Base-by-base conservation (phyloP, 1,139 yeast genomes). In the Debaryomyces coudertii region DNA sequence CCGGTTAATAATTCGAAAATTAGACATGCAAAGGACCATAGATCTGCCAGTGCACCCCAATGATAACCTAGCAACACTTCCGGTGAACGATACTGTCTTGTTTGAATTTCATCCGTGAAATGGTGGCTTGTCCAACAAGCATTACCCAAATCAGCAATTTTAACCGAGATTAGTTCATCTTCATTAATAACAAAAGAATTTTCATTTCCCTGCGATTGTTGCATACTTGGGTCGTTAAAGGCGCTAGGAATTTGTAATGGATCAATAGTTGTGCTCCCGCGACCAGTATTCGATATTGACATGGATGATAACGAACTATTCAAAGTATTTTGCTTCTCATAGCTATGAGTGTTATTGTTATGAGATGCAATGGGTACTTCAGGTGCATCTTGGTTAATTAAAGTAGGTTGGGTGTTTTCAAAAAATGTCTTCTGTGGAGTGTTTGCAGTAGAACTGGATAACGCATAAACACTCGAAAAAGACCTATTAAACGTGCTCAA, bases 41-140 rank as follows among this genome's bases (percentile, higher is more conserved):
- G 59, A 55, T 76, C 80, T 20, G 77, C 68, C 41, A 73, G 69
- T 0, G 79, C 76, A 4, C 80, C 80, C 80, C 80, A 76, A 49
- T 73, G 77, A 52, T 73, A 72, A 4, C 80, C 79, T 45, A 76
- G 58, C 15, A 76, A 60, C 2, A 75, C 76, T 54, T 76, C 80
- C 1, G 80, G 80, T 1, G 77, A 65, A 29, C 80, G 60, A 51
- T 76, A 76, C 53, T 76, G 80, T 45, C 80, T 61, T 8, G 80
- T 76, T 59, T 76, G 80, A 44, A 76, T 76, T 53, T 74, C 80
- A 54, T 76, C 79, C 4, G 80, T 75, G 54, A 75, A 76, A 55
- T 76, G 80, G 52, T 74, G 79, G 47, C 69, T 68, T 12, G 70
- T 62, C 79, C 79, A 76, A 52, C 79, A 74, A 9, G 80, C 79